phyloP scores from a whole-genome alignment of 495 filamentous ascomycete species.

The Trichoderma gamsii region DNA sequence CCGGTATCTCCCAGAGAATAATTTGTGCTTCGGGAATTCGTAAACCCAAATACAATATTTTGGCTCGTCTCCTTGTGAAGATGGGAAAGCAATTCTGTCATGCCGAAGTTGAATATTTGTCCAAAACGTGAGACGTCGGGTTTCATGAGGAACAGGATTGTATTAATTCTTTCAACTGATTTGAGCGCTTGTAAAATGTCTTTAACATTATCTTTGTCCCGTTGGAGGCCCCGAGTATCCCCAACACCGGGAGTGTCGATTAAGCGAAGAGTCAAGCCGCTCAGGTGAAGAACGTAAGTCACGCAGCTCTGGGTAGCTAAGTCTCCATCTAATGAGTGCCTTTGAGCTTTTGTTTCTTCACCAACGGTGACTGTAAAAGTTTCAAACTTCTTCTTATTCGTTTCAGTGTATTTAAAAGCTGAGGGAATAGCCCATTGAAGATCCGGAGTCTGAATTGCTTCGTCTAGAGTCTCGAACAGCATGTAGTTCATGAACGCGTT shows the following conservation, averaged over 20 bases:
- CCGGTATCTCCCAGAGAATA: conserved; percentile 38
- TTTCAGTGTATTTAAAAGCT: conserved; percentile 25
- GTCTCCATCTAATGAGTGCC: conserved; percentile 19
- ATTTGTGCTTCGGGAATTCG: conserved; percentile 36
- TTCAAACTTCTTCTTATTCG: neutral
- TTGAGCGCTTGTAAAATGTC: conserved; percentile 31
- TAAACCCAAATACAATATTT: conserved; percentile 44
- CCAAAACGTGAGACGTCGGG: conserved; percentile 33
- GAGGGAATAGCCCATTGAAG: conserved; percentile 33
- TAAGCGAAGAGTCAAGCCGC: conserved; percentile 26
- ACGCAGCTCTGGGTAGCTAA: conserved; percentile 36
- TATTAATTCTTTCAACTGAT: conserved; percentile 34
- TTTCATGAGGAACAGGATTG: conserved; percentile 45
- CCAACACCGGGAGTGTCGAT: conserved; percentile 44
- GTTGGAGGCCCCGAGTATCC: conserved; percentile 31
- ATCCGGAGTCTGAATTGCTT: conserved; percentile 23
- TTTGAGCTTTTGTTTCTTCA: neutral
- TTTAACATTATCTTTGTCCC: conserved; percentile 38
- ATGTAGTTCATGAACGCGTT: conserved; percentile 43
- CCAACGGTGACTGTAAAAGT: neutral
- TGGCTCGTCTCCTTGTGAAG: conserved; percentile 28
- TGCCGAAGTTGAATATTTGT: conserved; percentile 34
- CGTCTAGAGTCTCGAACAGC: conserved; percentile 29
- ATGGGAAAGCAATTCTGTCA: conserved; percentile 39
- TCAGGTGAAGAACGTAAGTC: conserved; percentile 28